Conservation (phyloP, 164 flowering plant species). For the Umbilicus rupestris region DNA sequence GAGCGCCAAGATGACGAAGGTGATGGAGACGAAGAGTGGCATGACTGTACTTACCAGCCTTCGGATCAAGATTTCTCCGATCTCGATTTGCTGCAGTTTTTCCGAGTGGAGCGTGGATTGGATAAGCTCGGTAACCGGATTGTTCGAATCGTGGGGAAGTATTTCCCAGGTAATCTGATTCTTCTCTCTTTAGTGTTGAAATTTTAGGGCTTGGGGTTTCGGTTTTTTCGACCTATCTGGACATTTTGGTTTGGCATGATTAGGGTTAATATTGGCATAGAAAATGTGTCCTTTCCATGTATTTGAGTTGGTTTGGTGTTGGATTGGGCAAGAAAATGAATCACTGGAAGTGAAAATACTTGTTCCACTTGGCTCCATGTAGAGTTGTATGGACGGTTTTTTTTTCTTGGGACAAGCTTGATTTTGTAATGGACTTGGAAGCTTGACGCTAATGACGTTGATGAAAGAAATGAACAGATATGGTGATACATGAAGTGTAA, state of each 20-base stretch:
- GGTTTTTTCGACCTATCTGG: no score
- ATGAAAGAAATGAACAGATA: no score
- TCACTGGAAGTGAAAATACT: not conserved
- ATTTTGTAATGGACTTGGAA: not conserved
- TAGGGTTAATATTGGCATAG: no score
- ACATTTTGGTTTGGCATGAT: no score
- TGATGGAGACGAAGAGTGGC: conserved; percentile 46
- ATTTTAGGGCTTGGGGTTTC: not conserved
- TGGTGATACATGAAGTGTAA: no score
- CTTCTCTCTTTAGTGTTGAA: not conserved
- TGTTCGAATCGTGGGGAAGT: conserved; percentile 76
- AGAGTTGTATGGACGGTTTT: not conserved
- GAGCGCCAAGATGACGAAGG: conserved; percentile 15
- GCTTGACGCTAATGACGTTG: not conserved
- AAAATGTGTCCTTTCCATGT: no score
- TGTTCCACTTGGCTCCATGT: not conserved
- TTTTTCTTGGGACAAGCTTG: not conserved
- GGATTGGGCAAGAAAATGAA: not conserved
- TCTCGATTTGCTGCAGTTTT: conserved; percentile 54
- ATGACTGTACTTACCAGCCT: conserved; percentile 56
- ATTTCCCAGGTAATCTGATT: conserved; percentile 73
- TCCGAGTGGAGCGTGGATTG: conserved; percentile 41
- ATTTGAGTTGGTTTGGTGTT: no score
- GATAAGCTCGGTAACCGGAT: conserved; percentile 71
- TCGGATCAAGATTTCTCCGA: conserved; percentile 71